Conservation (phyloP, 129 eudicot species). For the Chrysanthemum lavandulifolium region DNA sequence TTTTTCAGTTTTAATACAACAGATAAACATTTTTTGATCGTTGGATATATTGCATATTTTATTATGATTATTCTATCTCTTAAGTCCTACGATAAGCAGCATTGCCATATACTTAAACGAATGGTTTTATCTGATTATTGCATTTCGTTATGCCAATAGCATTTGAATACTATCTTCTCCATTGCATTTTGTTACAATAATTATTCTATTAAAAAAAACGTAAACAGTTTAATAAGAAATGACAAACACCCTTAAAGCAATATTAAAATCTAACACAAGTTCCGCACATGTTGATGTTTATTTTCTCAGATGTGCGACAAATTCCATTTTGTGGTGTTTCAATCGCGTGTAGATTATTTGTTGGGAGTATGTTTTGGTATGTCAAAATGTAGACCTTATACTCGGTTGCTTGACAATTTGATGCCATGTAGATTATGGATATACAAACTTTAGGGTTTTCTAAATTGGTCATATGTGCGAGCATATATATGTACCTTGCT, state of each 20-base stretch:
- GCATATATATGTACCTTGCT: neutral
- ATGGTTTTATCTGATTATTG: too few species aligned
- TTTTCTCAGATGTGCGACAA: neutral
- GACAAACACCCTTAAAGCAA: neutral
- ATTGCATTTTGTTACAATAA: too few species aligned
- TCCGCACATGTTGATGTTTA: neutral
- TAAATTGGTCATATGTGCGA: neutral
- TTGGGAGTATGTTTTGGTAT: neutral
- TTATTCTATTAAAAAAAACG: too few species aligned
- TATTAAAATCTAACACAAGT: neutral
- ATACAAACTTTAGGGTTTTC: conserved; percentile 9
- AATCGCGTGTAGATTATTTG: neutral
- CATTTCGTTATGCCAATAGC: too few species aligned
- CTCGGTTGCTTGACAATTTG: conserved; percentile 5
- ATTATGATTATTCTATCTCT: too few species aligned
- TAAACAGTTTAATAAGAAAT: neutral
- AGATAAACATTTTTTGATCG: too few species aligned
- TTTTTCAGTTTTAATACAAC: too few species aligned
- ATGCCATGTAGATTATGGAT: neutral
- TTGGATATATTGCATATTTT: too few species aligned
- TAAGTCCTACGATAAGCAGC: too few species aligned
- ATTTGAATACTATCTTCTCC: too few species aligned
- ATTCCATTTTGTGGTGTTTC: neutral
- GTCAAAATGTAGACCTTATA: neutral
- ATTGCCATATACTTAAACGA: too few species aligned